Evolutionary conservation across 225 moss, liverwort and hornwort species (phyloP).

Genomic region (Neckera pumila): DNA sequence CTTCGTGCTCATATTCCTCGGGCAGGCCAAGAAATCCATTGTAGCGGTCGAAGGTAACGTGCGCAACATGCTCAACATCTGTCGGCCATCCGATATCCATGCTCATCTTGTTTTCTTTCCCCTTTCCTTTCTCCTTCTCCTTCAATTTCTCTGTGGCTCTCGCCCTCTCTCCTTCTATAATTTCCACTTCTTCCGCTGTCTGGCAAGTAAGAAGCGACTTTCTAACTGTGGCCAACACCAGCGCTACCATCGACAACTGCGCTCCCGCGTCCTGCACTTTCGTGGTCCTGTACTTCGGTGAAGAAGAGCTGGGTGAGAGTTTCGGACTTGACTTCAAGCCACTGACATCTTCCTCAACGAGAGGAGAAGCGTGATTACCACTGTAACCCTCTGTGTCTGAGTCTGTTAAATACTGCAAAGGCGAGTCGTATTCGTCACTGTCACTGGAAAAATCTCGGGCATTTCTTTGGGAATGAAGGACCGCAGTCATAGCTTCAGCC

Average conservation of each 20-base stretch:
- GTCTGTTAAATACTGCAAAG: slow-evolving; percentile 32
- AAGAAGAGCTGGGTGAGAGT: slow-evolving; percentile 1
- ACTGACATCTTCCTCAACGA: slow-evolving; percentile 6
- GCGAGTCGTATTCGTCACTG: slow-evolving; percentile 39
- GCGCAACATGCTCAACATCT: slow-evolving; percentile 92
- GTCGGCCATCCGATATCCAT: slow-evolving; percentile 98
- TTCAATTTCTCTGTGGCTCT: slow-evolving; percentile 15
- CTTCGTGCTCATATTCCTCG: slow-evolving; percentile 87
- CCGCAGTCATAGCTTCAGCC: slow-evolving; percentile 49
- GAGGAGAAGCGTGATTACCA: slow-evolving; percentile 29
- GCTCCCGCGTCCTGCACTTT: slow-evolving; percentile 36
- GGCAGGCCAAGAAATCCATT: slow-evolving; percentile 93
- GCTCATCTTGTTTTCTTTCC: slow-evolving; percentile 50
- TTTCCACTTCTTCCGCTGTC: slow-evolving; percentile 30
- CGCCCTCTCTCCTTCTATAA: slow-evolving; percentile 12
- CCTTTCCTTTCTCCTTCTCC: slow-evolving; percentile 31
- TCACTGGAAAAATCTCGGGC: slow-evolving; percentile 39
- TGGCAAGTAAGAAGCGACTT: slow-evolving; percentile 50
- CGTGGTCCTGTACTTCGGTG: slow-evolving; percentile 19
- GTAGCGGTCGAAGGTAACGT: slow-evolving; percentile 94
- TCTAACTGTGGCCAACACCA: slow-evolving; percentile 37
- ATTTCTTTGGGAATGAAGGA: slow-evolving; percentile 45
- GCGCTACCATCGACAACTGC: slow-evolving; percentile 50
- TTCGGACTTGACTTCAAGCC: slow-evolving; percentile 9
- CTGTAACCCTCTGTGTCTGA: slow-evolving; percentile 26